These are phyloP conservation scores for Amylocarpus encephaloides DNA, from an alignment of 2,329 filamentous ascomycete genomes.

Conservation along the genomic window DNA sequence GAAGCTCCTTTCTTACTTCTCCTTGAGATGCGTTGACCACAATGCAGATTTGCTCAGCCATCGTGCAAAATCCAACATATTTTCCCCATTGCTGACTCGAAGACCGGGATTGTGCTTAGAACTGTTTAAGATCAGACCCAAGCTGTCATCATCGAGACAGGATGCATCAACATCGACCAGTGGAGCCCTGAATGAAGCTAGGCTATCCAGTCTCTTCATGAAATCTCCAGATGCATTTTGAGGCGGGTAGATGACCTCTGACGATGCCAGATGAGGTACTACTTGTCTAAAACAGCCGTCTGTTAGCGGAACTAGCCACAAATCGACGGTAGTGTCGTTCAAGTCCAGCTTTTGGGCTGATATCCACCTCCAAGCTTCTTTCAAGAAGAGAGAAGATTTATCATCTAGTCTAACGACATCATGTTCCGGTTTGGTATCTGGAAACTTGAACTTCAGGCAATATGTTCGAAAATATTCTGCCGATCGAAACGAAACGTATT, in stretches of 20 bases:
- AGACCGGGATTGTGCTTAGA: not conserved
- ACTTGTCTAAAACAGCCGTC: conserved; percentile 21
- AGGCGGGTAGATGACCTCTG: conserved; percentile 9
- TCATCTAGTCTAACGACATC: conserved; percentile 11
- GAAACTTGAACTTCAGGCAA: conserved; percentile 12
- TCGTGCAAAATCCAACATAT: not conserved
- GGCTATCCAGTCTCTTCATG: conserved; percentile 11
- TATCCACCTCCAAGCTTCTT: conserved; percentile 18
- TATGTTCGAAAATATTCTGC: conserved; percentile 12
- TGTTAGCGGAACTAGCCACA: conserved; percentile 28
- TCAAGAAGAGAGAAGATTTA: conserved; percentile 6
- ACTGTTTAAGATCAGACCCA: not conserved
- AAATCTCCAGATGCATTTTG: conserved; percentile 9
- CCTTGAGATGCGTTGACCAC: no score
- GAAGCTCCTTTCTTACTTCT: no score
- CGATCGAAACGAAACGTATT: conserved; percentile 19
- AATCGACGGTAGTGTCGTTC: conserved; percentile 4
- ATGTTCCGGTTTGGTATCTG: conserved; percentile 1
- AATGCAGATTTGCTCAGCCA: not conserved
- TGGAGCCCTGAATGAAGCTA: not conserved
- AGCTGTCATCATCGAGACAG: not conserved
- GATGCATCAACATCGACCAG: conserved; percentile 5
- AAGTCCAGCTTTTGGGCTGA: conserved; percentile 10
- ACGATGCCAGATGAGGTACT: conserved; percentile 5
- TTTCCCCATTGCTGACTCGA: not conserved